Evolutionary conservation across 2,329 filamentous ascomycete genomes (phyloP), one percentile per base, ranked within the genome.

Genomic region (Clonostachys rosea): DNA sequence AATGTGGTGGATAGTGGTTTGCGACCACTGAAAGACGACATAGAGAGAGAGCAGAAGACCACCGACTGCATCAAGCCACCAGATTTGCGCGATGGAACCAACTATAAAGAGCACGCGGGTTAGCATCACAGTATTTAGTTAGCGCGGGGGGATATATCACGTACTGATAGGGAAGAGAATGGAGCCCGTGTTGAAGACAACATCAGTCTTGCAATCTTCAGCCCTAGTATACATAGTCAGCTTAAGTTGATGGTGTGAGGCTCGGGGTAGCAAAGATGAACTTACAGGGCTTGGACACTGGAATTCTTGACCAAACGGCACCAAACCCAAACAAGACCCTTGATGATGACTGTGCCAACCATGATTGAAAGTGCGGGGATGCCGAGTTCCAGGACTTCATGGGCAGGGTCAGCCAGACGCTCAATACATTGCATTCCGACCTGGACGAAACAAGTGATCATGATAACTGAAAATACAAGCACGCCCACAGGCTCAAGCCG

Each of bases 181-280:
- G 53, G 87, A 91, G 58, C 94, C 92, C 1, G 81, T 82, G 67
- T 96, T 96, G 78, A 96, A 96, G 34, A 95, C 83, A 30, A 96
- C 87, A 59, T 95, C 88, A 0, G 88, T 86, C 59, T 74, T 70
- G 45, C 74, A 74, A 51, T 78, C 75, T 30, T 76, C 70, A 34
- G 75, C 75, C 46, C 71, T 74, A 46, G 34, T 37, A 8, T 47
- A 39, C 20, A 41, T 5, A 47, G 36, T 40, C n/a, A 24, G 16
- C 34, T 43, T 10, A 42, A 40, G 30, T 30, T 30, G 24, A 10
- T 14, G 37, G 42, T 6, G 39, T 34, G 24, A 11, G 20, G 14
- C 3, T 24, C 34, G 6, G 42, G 35, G 39, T 17, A 20, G 33
- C 10, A 16, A 42, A n/a, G 34, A 40, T 34, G 13, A 33, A 70